phyloP scores from a whole-genome alignment of 208 protist genomes.

The Acanthamoeba culbertsoni region DNA sequence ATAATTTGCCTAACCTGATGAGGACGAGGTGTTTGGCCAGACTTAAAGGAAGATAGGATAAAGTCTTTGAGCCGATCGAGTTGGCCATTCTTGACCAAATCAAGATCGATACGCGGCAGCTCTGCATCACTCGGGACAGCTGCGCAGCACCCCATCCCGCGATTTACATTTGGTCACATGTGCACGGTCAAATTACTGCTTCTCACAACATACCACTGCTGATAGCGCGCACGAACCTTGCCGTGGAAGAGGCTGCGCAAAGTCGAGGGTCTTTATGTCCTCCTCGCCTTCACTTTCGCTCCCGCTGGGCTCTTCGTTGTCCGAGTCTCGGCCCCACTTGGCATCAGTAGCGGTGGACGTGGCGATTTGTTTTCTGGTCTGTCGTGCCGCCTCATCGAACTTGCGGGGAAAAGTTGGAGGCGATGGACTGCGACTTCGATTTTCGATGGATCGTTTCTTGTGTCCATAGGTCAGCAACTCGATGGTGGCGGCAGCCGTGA shows the following conservation, averaged over 20 bases:
- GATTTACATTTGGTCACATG: background rate
- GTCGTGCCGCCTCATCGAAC: background rate
- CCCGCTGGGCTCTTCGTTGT: background rate
- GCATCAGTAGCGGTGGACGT: background rate
- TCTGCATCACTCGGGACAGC: background rate
- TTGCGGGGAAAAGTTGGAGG: too few relatives aligned
- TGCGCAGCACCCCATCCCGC: too few relatives aligned
- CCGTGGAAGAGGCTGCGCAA: background rate
- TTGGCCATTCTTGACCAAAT: constrained; percentile 48
- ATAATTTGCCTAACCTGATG: background rate
- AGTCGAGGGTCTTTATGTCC: background rate
- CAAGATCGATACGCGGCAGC: constrained; percentile 33
- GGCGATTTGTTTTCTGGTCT: background rate
- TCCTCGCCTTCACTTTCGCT: constrained; percentile 31
- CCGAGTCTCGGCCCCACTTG: constrained; percentile 3
- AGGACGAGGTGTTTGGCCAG: background rate
- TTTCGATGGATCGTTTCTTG: too few relatives aligned
- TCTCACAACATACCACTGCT: background rate
- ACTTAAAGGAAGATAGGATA: background rate
- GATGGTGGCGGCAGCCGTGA: too few relatives aligned
- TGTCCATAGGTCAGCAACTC: too few relatives aligned
- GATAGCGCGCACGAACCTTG: background rate
- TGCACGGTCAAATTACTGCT: background rate
- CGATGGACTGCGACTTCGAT: too few relatives aligned
- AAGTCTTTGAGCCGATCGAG: constrained; percentile 6